Percentiles rank a stretch among this genome's conserved stretches.
Conservation (phyloP, 169 alveolate species). For the Plasmodium adleri region DNA sequence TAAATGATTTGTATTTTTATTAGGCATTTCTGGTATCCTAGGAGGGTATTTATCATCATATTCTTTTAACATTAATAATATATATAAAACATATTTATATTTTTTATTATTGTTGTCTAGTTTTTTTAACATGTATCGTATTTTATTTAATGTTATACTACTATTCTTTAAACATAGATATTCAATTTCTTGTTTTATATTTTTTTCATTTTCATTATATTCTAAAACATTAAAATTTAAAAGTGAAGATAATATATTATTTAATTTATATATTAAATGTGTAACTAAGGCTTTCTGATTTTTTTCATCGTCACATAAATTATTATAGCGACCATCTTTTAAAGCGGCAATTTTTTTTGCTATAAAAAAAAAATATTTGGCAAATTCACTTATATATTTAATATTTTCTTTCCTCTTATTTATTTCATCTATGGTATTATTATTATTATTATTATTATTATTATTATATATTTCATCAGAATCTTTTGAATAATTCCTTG, state of each 20-base stretch:
- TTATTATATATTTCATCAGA: neutral
- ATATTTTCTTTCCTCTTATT: conserved; percentile 28
- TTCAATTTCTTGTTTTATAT: conserved; percentile 53
- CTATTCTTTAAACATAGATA: conserved; percentile 57
- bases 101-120: conserved; percentile 47
- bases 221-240: conserved; percentile 48
- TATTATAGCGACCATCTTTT: conserved; percentile 3
- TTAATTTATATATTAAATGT: conserved; percentile 53
- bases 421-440: neutral
- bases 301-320: conserved; percentile 24
- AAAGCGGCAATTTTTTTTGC: conserved; percentile 57
- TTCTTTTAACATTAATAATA: conserved; percentile 17
- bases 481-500: neutral
- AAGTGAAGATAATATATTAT: conserved; percentile 44
- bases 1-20: neutral
- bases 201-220: conserved; percentile 40
- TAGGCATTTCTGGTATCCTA: neutral
- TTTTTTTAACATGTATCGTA: conserved; percentile 43
- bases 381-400: conserved; percentile 64
- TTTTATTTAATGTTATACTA: conserved; percentile 28
- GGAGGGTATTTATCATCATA: conserved; percentile 11
- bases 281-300: conserved; percentile 30
- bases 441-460: neutral
- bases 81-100: conserved; percentile 42
- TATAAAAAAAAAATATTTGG: conserved; percentile 62